Evolutionary conservation across 345 rosid species (phyloP).

Genomic region (Pistacia atlantica): DNA sequence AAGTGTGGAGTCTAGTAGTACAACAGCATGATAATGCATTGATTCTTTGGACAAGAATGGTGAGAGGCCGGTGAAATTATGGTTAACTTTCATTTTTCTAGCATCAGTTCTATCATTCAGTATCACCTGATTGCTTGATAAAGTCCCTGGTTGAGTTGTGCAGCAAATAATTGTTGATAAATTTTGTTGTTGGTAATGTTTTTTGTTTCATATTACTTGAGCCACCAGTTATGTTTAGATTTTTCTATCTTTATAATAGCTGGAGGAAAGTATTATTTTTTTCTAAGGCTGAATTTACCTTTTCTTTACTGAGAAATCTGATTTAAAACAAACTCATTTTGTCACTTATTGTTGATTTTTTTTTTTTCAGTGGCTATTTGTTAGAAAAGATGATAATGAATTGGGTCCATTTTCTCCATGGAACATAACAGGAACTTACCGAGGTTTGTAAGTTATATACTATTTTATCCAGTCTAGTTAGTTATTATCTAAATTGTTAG

Average conservation of each 20-base stretch:
- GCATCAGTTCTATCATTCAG: neutral
- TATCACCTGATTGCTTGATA: conserved; percentile 3
- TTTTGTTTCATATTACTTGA: neutral
- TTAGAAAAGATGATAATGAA: conserved; percentile 61
- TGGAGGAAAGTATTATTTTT: neutral
- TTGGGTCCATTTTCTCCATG: conserved; percentile 75
- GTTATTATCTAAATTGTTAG: neutral
- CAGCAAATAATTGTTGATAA: neutral
- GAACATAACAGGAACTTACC: conserved; percentile 97
- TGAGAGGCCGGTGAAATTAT: neutral
- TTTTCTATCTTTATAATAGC: neutral
- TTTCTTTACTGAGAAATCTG: neutral
- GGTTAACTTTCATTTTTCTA: too few species aligned
- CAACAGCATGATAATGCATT: neutral
- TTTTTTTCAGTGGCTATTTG: conserved; percentile 76
- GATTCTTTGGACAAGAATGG: neutral
- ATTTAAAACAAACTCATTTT: conserved; percentile 4
- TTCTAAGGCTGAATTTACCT: neutral
- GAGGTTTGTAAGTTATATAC: conserved; percentile 58
- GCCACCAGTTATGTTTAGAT: neutral
- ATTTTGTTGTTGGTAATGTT: neutral
- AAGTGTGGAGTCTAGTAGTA: conserved; percentile 14
- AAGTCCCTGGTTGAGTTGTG: neutral
- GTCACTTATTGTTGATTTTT: conserved; percentile 23
- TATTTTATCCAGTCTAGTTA: neutral